Conservation (phyloP, 2,329 filamentous ascomycete genomes). For the Colletotrichum liriopes region DNA sequence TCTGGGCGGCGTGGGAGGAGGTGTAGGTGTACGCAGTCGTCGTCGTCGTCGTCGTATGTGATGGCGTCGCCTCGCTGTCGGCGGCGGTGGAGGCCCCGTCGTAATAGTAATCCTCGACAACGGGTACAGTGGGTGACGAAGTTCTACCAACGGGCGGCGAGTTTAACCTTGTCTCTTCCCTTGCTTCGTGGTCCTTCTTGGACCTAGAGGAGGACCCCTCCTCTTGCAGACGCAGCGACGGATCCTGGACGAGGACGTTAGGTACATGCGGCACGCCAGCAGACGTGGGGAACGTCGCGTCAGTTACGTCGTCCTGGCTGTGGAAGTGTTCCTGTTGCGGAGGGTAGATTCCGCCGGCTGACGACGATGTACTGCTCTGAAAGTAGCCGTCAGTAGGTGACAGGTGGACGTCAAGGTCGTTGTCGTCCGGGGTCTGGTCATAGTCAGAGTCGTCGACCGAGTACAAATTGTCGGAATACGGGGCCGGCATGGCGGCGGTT, state of each 20-base stretch:
- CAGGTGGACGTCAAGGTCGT: conserved; percentile 48
- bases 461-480: conserved; percentile 57
- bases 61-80: conserved; percentile 39
- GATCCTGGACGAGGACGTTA: conserved; percentile 65
- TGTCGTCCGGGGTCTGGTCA: conserved; percentile 47
- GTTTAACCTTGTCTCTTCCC: conserved; percentile 57
- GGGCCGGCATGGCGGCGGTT: conserved; percentile 58
- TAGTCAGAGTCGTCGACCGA: conserved; percentile 40
- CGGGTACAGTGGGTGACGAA: conserved; percentile 7
- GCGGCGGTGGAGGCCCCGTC: conserved; percentile 34
- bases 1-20: conserved; percentile 13
- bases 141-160: conserved; percentile 31
- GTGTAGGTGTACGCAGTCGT: neutral
- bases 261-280: conserved; percentile 62
- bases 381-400: conserved; percentile 71
- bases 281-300: conserved; percentile 46
- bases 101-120: conserved; percentile 11
- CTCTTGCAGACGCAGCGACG: conserved; percentile 58
- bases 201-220: conserved; percentile 45
- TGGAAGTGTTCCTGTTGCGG: conserved; percentile 37
- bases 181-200: conserved; percentile 62
- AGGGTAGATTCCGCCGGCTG: conserved; percentile 46
- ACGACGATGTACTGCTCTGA: conserved; percentile 53
- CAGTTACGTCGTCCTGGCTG: conserved; percentile 43
- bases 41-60: conserved; percentile 14